A percentile compares a stretch with the other conserved stretches of the same genome.
Conservation (phyloP, 2,329 filamentous ascomycete species). For the Phialophora expanda region DNA sequence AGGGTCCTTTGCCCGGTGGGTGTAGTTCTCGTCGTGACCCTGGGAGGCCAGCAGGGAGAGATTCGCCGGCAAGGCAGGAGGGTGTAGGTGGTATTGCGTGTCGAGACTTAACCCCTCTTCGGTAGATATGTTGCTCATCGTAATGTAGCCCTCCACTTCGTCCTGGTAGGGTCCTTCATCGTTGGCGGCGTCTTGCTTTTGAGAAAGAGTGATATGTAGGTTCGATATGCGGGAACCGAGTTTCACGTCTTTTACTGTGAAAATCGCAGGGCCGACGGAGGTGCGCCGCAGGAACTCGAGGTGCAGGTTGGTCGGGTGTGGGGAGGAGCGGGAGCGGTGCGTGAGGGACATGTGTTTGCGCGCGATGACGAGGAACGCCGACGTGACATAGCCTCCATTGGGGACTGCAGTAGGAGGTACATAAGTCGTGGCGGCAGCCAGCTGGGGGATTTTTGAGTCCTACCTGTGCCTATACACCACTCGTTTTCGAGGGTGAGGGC, state of each 20-base stretch:
- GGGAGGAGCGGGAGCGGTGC: constrained; percentile 55
- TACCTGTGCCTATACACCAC: constrained; percentile 71
- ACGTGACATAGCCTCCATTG: constrained; percentile 72
- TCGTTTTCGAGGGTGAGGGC: constrained; percentile 60
- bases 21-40: constrained; percentile 53
- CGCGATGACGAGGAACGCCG: constrained; percentile 65
- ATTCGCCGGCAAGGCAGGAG: constrained; percentile 46
- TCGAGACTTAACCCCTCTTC: constrained; percentile 64
- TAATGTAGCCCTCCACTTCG: constrained; percentile 68
- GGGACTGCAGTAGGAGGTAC: constrained; percentile 59
- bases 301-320: constrained; percentile 68
- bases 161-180: constrained; percentile 40
- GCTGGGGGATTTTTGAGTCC: constrained; percentile 14
- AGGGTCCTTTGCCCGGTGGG: constrained; percentile 43
- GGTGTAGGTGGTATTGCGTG: constrained; percentile 60
- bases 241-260: constrained; percentile 67
- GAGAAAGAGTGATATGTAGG: constrained; percentile 64
- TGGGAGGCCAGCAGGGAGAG: constrained; percentile 42
- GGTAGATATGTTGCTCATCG: constrained; percentile 64
- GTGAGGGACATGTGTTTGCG: constrained; percentile 62
- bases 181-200: constrained; percentile 41
- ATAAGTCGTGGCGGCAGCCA: constrained; percentile 10
- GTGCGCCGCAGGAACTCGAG: constrained; percentile 70
- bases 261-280: constrained; percentile 60
- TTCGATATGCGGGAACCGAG: constrained; percentile 67